Percentiles rank a stretch among this genome's conserved stretches.
These are phyloP conservation scores for Ajuga chamaepitys DNA, from an alignment of 257 asterid species.

Conservation along the genomic window DNA sequence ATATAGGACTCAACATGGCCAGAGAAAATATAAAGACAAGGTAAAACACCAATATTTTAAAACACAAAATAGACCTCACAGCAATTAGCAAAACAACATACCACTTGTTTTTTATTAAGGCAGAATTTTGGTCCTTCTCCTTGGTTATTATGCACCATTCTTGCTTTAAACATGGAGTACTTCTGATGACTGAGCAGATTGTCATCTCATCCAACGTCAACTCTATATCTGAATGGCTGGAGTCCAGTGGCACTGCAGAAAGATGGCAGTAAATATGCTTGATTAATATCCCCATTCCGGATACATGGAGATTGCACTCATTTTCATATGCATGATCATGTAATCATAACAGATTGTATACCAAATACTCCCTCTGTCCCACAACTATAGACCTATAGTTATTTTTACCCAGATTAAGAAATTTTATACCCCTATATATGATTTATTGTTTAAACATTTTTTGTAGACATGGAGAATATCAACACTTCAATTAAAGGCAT, in stretches of 20 bases:
- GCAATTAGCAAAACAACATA: constrained; percentile 7
- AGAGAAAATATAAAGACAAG: not conserved
- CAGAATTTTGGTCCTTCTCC: constrained; percentile 64
- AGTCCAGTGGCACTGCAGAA: constrained; percentile 58
- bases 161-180: constrained; percentile 38
- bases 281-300: constrained; percentile 9
- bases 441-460: no score
- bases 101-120: constrained; percentile 62
- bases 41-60: no score
- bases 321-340: not conserved
- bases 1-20: not conserved
- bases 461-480: no score
- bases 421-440: no score
- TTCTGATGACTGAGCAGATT: constrained; percentile 46
- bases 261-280: constrained; percentile 1
- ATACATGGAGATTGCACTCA: not conserved
- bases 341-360: not conserved
- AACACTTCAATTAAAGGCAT: no score
- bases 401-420: no score
- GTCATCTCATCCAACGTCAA: constrained; percentile 44
- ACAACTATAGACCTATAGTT: no score
- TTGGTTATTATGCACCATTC: constrained; percentile 87
- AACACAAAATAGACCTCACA: not conserved
- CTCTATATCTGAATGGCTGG: constrained; percentile 56
- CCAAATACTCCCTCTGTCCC: no score